These are phyloP conservation scores for Kalmanozyma brasiliensis DNA, from an alignment of 1,284 basidiomycete genomes.

Conservation along the genomic window DNA sequence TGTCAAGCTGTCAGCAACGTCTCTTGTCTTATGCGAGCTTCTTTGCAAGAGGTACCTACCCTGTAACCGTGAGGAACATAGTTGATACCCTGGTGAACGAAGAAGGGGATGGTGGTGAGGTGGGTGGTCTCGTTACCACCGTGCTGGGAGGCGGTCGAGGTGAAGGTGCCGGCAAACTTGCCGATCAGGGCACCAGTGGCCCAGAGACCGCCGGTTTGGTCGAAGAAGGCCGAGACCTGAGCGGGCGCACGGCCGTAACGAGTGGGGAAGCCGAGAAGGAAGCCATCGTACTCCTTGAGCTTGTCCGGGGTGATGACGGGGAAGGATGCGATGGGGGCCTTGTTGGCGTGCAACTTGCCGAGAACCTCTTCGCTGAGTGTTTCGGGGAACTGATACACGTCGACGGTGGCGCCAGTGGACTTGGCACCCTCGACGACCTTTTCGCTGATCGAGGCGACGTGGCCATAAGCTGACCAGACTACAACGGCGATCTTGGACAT, in stretches of 20 bases:
- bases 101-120: constrained; percentile 58
- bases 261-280: constrained; percentile 73
- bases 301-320: constrained; percentile 77
- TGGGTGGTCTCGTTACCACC: constrained; percentile 58
- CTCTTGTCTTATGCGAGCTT: no score
- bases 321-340: constrained; percentile 72
- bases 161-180: constrained; percentile 81
- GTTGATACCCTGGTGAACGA: constrained; percentile 57
- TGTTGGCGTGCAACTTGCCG: constrained; percentile 77
- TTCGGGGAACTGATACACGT: constrained; percentile 82
- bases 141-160: constrained; percentile 72
- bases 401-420: constrained; percentile 77
- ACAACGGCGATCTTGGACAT: constrained; percentile 58
- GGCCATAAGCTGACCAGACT: constrained; percentile 56
- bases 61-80: constrained; percentile 50
- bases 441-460: constrained; percentile 77
- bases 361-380: constrained; percentile 84
- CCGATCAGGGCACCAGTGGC: constrained; percentile 77
- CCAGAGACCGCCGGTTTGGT: constrained; percentile 82
- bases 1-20: no score
- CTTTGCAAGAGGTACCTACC: no score
- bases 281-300: constrained; percentile 73
- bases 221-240: constrained; percentile 74
- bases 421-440: constrained; percentile 79
- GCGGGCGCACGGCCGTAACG: constrained; percentile 70